These are phyloP conservation scores for Zopfochytrium polystomum DNA, from an alignment of 371 early-diverging fungal genomes.

Conservation along the genomic window DNA sequence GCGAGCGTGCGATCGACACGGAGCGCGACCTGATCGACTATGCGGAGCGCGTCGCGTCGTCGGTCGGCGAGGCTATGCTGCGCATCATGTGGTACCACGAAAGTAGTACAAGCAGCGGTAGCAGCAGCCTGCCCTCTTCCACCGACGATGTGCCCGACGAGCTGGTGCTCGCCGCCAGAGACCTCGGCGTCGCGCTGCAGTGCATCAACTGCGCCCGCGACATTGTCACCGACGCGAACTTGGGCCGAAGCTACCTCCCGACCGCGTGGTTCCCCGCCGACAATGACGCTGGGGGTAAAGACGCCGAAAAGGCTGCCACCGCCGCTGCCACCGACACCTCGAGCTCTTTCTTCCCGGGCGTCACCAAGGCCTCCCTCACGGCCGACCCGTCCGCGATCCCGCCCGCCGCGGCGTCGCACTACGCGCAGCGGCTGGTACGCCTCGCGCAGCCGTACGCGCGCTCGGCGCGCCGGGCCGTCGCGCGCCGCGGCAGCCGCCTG, in stretches of 20 bases:
- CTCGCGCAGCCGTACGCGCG: no score
- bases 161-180: neutral
- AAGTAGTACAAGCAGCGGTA: no score
- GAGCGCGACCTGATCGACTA: neutral
- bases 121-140: neutral
- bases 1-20: neutral
- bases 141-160: neutral
- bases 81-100: constrained; percentile 39
- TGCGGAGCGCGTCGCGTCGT: constrained; percentile 25
- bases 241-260: constrained; percentile 51
- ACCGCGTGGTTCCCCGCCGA: neutral
- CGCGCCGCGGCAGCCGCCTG: no score
- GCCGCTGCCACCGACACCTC: no score
- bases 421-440: no score
- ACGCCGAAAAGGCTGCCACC: no score
- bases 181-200: neutral
- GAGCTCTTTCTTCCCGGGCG: no score
- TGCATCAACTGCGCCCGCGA: constrained; percentile 3
- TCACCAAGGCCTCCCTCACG: no score
- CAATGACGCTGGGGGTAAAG: neutral
- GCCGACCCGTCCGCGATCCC: no score
- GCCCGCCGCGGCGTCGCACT: no score
- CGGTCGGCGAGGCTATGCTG: constrained; percentile 57
- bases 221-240: constrained; percentile 2
- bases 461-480: no score